Conservation (phyloP, 768 basidiomycete species). For the Termitomyces heimii region DNA sequence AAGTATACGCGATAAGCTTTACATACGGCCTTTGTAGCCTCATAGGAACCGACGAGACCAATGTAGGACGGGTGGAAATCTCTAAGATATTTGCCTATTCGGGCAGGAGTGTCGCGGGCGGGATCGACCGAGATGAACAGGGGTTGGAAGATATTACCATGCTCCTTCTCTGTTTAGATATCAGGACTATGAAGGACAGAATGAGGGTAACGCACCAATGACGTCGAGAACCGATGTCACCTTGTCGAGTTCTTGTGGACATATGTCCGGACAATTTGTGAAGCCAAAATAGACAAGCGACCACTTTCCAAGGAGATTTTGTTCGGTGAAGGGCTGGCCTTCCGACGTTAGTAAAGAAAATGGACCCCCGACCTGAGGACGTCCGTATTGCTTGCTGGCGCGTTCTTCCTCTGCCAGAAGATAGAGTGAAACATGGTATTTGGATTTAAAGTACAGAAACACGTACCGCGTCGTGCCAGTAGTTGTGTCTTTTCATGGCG, state of each 20-base stretch:
- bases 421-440: background rate
- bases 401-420: constrained; percentile 60
- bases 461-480: constrained; percentile 68
- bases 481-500: constrained; percentile 78
- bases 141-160: constrained; percentile 73
- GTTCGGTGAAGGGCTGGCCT: constrained; percentile 70
- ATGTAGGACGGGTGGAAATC: constrained; percentile 93
- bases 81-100: constrained; percentile 56
- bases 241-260: constrained; percentile 97
- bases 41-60: constrained; percentile 83
- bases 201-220: constrained; percentile 50
- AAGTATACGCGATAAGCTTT: constrained; percentile 98
- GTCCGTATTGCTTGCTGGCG: constrained; percentile 67
- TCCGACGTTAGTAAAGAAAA: constrained; percentile 70
- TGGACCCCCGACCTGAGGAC: constrained; percentile 87
- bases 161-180: constrained; percentile 49
- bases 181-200: background rate
- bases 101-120: constrained; percentile 69
- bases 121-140: constrained; percentile 97
- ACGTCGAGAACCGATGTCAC: constrained; percentile 70
- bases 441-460: background rate
- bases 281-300: constrained; percentile 97
- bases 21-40: constrained; percentile 79
- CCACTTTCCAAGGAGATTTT: constrained; percentile 86
- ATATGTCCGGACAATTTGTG: constrained; percentile 99